Evolutionary conservation across 495 filamentous ascomycete species (phyloP).

Genomic region (Aspergillus hancockii): DNA sequence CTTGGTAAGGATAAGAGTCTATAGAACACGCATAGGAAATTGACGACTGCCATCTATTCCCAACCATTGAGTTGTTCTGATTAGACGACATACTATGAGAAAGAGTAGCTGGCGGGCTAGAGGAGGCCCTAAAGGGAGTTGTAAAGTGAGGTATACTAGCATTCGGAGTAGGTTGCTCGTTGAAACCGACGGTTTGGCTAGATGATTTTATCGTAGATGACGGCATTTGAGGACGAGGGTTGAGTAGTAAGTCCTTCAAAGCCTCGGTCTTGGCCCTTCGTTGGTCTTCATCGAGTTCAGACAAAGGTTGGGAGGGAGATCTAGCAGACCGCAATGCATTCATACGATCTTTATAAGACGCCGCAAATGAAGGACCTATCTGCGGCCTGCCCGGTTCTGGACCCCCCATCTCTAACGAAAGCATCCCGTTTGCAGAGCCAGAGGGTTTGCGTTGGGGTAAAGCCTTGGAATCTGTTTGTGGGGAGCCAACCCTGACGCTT

Average conservation of each 20-base stretch:
- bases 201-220: slow-evolving; percentile 29
- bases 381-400: slow-evolving; percentile 40
- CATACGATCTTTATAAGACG: slow-evolving; percentile 66
- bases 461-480: slow-evolving; percentile 38
- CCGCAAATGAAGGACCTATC: slow-evolving; percentile 66
- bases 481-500: slow-evolving; percentile 34
- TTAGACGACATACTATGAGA: slow-evolving; percentile 19
- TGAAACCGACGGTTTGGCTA: slow-evolving; percentile 17
- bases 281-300: slow-evolving; percentile 38
- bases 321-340: slow-evolving; percentile 50
- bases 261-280: slow-evolving; percentile 46
- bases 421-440: slow-evolving; percentile 54
- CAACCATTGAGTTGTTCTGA: slow-evolving; percentile 16
- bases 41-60: slow-evolving; percentile 18
- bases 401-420: slow-evolving; percentile 67
- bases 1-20: slow-evolving; percentile 21
- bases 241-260: slow-evolving; percentile 49
- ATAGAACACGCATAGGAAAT: slow-evolving; percentile 19
- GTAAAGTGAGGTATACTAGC: slow-evolving; percentile 35
- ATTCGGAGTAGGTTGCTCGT: slow-evolving; percentile 17
- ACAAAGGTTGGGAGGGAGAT: slow-evolving; percentile 23
- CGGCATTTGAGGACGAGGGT: slow-evolving; percentile 44
- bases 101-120: slow-evolving; percentile 34
- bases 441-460: slow-evolving; percentile 32
- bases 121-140: slow-evolving; percentile 39